Percentiles rank a stretch among this genome's conserved stretches.
Conservation (phyloP, 2,329 filamentous ascomycete species). For the Karstenula rhodostoma region DNA sequence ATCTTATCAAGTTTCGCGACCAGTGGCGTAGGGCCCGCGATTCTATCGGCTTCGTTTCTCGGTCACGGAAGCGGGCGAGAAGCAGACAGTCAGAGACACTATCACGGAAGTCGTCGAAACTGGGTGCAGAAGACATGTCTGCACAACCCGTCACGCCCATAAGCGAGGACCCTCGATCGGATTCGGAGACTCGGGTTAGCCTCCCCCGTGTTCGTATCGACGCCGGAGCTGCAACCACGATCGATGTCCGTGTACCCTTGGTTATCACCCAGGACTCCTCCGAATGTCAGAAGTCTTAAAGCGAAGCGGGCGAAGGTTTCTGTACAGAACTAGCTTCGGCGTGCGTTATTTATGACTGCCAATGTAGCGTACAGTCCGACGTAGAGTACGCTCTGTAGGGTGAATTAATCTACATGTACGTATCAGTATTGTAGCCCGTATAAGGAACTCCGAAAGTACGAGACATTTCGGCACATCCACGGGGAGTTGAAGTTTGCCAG, state of each 20-base stretch:
- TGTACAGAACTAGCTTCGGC: too few relatives aligned
- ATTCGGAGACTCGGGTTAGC: background rate
- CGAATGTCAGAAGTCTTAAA: background rate
- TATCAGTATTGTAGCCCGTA: too few relatives aligned
- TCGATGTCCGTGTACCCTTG: background rate
- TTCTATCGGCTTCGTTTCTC: background rate
- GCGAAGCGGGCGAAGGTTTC: background rate
- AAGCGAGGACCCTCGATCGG: conserved; percentile 3
- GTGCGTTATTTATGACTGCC: too few relatives aligned
- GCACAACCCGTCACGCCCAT: background rate
- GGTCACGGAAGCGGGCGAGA: background rate
- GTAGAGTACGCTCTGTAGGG: too few relatives aligned
- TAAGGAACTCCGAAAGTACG: too few relatives aligned
- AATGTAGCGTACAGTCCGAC: too few relatives aligned
- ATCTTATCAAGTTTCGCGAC: background rate
- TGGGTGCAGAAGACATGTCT: too few relatives aligned
- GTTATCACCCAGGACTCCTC: background rate
- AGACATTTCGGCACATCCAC: too few relatives aligned
- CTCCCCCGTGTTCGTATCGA: background rate
- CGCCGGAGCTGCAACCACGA: background rate
- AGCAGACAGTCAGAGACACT: background rate
- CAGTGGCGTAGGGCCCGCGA: background rate
- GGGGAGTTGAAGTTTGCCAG: background rate
- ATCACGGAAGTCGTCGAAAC: background rate
- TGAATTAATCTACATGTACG: too few relatives aligned